These are phyloP conservation scores for Fusarium oxysporum DNA, from an alignment of 2,329 filamentous ascomycete species.

Conservation along the genomic window DNA sequence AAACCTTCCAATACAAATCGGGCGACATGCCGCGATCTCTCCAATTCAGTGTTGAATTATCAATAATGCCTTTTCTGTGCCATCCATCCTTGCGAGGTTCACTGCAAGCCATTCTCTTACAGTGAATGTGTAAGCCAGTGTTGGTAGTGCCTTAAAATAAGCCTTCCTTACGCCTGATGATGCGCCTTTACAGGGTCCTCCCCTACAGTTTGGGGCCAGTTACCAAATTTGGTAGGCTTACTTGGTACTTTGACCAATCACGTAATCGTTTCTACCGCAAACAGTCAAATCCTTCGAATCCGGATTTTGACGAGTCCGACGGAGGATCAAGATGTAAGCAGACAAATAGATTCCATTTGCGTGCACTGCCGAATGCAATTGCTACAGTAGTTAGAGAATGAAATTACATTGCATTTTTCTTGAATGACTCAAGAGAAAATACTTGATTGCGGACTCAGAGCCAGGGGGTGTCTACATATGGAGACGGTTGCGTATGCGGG, in stretches of 20 bases:
- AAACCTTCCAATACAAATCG: slow-evolving; percentile 9
- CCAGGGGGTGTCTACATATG: slow-evolving; percentile 10
- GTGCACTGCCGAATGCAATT: background rate
- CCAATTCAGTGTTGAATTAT: background rate
- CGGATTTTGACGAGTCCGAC: background rate
- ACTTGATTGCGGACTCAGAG: slow-evolving; percentile 7
- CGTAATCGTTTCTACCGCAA: background rate
- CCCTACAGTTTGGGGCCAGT: slow-evolving; percentile 13
- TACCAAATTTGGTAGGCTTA: slow-evolving; percentile 36
- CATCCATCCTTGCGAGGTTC: background rate
- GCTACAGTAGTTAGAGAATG: background rate
- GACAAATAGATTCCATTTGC: background rate
- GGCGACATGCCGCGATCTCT: slow-evolving; percentile 8
- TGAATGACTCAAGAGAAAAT: slow-evolving; percentile 12
- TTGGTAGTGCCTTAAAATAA: slow-evolving; percentile 1
- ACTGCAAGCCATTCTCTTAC: slow-evolving; percentile 2
- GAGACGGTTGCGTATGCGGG: slow-evolving; percentile 33
- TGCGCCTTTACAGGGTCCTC: slow-evolving; percentile 33
- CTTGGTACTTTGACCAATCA: slow-evolving; percentile 12
- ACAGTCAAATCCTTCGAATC: slow-evolving; percentile 13
- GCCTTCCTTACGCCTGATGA: slow-evolving; percentile 28
- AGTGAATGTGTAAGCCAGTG: background rate
- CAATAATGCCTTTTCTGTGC: background rate
- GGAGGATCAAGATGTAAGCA: slow-evolving; percentile 6
- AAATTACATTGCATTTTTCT: background rate